Evolutionary conservation across 2,329 filamentous ascomycete species (phyloP), one percentile per base, ranked within the genome.

Genomic region (Aspergillus bombycis): DNA sequence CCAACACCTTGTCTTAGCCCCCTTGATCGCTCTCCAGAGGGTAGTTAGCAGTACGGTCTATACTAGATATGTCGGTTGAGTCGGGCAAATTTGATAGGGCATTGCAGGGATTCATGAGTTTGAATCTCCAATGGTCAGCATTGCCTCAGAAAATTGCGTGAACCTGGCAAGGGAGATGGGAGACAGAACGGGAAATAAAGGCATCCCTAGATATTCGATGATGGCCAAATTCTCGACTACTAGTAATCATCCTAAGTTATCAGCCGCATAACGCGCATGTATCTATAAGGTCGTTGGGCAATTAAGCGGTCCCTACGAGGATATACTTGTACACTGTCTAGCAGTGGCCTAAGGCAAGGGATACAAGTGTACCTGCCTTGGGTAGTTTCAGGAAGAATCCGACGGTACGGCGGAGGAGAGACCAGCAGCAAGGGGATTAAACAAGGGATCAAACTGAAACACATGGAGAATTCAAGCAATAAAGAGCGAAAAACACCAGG

Each of bases 401-500:
- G 14, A 41, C 34, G 55, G n/a, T 16, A 36, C 34, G 6, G 34
- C 11, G 23, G 23, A 38, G 19, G 28, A 36, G 30, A 36, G 32
- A 38, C 36, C 43, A 43, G 30, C 53, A 48, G 61, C 52, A 63
- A 61, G 61, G 64, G 23, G 21, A 46, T 60, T 34, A 43, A 60
- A 62, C 48, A 57, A 61, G 54, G 46, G 45, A 62, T 38, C n/a
- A 30, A 58, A 41, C 38, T 62, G 55, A 61, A 64, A 58, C 46
- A 62, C 38, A 28, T 19, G 45, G 16, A 32, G 19, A 57, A 28
- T 14, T 32, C 28, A 52, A 10, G 16, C 12, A 26, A 48, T 48
- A 23, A 3, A 4, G 26, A 50, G 14, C 8, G 26, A 8, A 19
- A 50, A 32, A 52, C 48, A 32, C 19, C 48, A 52, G 28, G 16